Evolutionary conservation across 2,329 filamentous ascomycete species (phyloP).

Genomic region (Pseudophaeomoniella oleicola): DNA sequence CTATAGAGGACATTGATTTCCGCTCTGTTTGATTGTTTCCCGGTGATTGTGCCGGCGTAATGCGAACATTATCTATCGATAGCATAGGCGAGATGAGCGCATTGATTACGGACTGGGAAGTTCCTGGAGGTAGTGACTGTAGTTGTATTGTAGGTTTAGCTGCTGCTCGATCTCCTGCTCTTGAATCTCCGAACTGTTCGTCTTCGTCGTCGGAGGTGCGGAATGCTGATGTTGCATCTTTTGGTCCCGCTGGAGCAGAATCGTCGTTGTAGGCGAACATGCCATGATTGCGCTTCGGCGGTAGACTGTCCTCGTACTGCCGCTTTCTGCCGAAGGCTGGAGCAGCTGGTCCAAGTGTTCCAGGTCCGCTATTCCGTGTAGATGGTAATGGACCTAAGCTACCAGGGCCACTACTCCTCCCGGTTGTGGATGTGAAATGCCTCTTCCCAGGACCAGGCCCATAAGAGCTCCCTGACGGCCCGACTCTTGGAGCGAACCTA

Average conservation of each 20-base stretch:
- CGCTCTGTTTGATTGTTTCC: constrained; percentile 40
- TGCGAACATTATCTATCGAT: constrained; percentile 57
- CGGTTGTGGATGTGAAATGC: constrained; percentile 40
- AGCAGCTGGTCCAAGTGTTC: constrained; percentile 40
- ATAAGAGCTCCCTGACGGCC: constrained; percentile 13
- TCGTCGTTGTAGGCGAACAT: constrained; percentile 25
- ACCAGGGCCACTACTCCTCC: constrained; percentile 34
- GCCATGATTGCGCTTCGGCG: constrained; percentile 13
- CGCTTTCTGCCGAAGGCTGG: constrained; percentile 41
- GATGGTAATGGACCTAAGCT: constrained; percentile 25
- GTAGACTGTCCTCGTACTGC: constrained; percentile 26
- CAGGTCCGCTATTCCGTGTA: constrained; percentile 42
- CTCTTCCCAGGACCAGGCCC: constrained; percentile 36
- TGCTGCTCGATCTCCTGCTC: constrained; percentile 30
- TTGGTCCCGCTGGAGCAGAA: constrained; percentile 9
- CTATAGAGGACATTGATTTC: constrained; percentile 62
- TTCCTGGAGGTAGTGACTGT: constrained; percentile 37
- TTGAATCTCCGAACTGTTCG: constrained; percentile 24
- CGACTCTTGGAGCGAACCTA: constrained; percentile 17
- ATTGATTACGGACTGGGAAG: constrained; percentile 34
- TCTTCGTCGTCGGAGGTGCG: constrained; percentile 23
- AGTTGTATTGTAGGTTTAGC: constrained; percentile 42
- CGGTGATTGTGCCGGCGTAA: constrained; percentile 42
- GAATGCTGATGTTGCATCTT: constrained; percentile 25
- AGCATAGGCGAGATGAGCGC: constrained; percentile 38